These are phyloP conservation scores for Wallacemonas sp. DNA, from an alignment of 208 protist genomes.

Conservation along the genomic window DNA sequence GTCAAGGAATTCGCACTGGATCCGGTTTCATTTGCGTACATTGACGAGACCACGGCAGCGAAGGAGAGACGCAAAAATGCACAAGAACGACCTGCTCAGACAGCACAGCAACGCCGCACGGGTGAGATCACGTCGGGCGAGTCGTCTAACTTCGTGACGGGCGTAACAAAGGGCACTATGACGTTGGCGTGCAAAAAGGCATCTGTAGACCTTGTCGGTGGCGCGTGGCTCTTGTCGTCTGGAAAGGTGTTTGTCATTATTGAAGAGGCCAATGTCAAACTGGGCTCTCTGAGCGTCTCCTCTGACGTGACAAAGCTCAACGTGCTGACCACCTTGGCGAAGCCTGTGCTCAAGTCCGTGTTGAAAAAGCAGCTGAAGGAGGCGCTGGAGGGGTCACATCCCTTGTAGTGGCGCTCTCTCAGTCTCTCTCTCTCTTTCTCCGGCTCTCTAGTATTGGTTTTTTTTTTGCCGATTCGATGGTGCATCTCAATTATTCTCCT, in stretches of 20 bases:
- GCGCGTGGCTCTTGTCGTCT: slow-evolving; percentile 9
- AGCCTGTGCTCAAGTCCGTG: slow-evolving; percentile 42
- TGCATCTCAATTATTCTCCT: no score
- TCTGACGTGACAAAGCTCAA: slow-evolving; percentile 53
- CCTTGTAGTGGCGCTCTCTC: background rate
- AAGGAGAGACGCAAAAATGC: slow-evolving; percentile 16
- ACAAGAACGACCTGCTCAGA: background rate
- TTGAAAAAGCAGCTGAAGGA: slow-evolving; percentile 12
- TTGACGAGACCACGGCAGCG: slow-evolving; percentile 38
- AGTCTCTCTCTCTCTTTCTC: background rate
- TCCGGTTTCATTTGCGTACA: slow-evolving; percentile 57
- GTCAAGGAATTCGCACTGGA: slow-evolving; percentile 41
- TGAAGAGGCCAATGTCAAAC: slow-evolving; percentile 19
- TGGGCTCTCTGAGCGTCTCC: slow-evolving; percentile 26
- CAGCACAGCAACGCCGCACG: background rate
- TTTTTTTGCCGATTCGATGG: no score
- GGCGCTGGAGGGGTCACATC: slow-evolving; percentile 1
- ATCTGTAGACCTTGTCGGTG: slow-evolving; percentile 19
- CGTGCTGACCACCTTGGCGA: slow-evolving; percentile 37
- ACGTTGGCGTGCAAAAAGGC: slow-evolving; percentile 23
- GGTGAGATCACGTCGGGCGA: background rate
- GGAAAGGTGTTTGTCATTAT: slow-evolving; percentile 18
- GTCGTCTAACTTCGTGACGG: slow-evolving; percentile 19
- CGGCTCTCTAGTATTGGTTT: no score
- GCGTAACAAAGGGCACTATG: slow-evolving; percentile 28